Percentiles rank a stretch among this genome's conserved stretches.
Conservation (phyloP, 2,329 filamentous ascomycete genomes). For the Trichoderma breve region DNA sequence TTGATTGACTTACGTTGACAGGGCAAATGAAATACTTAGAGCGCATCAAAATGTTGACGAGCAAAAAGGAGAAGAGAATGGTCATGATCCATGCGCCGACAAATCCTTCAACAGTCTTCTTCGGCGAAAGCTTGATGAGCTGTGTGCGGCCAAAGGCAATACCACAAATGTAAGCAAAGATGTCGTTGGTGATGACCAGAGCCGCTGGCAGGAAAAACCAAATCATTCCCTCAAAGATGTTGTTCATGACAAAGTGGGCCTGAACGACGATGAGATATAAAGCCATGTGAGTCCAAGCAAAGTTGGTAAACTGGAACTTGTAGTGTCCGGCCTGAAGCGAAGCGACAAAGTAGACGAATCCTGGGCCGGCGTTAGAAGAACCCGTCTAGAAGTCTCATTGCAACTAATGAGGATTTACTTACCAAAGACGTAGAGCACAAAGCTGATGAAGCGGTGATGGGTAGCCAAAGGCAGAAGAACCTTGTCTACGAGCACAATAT, state of each 20-base stretch:
- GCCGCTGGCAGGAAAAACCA: constrained; percentile 98
- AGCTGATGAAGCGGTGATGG: constrained; percentile 98
- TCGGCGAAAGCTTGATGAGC: constrained; percentile 95
- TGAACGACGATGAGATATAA: constrained; percentile 97
- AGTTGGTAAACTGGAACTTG: constrained; percentile 98
- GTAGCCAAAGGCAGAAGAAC: constrained; percentile 90
- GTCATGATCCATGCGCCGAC: constrained; percentile 96
- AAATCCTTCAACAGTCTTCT: constrained; percentile 99
- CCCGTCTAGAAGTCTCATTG: not conserved
- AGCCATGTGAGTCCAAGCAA: constrained; percentile 99
- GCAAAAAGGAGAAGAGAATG: constrained; percentile 74
- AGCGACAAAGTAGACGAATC: constrained; percentile 96
- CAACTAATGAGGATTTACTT: not conserved
- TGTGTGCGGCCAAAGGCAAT: constrained; percentile 96
- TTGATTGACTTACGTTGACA: constrained; percentile 63
- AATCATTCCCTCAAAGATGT: constrained; percentile 98
- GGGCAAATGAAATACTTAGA: constrained; percentile 99
- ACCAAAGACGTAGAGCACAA: constrained; percentile 97
- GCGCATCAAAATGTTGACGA: constrained; percentile 81
- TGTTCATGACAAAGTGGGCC: constrained; percentile 99
- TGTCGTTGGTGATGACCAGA: constrained; percentile 97
- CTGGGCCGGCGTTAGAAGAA: constrained; percentile 46
- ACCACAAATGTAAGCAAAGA: constrained; percentile 95
- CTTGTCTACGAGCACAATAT: constrained; percentile 92
- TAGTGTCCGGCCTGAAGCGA: constrained; percentile 95